Conservation (phyloP, 1,139 yeast species). For the Saccharomyces hybrid region DNA sequence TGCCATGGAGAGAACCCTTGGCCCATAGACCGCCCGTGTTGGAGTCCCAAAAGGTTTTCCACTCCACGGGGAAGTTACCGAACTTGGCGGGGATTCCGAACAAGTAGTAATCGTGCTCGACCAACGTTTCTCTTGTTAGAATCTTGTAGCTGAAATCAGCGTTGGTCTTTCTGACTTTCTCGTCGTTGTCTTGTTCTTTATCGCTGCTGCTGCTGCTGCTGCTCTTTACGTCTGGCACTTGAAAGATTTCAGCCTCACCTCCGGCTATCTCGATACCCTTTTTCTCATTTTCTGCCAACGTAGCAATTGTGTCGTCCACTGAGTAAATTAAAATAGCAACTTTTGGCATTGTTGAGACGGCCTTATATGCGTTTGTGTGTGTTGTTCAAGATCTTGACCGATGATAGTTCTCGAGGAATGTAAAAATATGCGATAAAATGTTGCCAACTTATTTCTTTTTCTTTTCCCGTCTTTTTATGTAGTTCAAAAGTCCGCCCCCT, state of each 20-base stretch:
- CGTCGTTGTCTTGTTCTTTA: conserved; percentile 24
- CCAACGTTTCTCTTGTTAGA: conserved; percentile 48
- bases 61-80: conserved; percentile 69
- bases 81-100: conserved; percentile 73
- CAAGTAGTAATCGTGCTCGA: conserved; percentile 57
- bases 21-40: conserved; percentile 70
- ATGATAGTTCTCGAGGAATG: background rate
- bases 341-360: conserved; percentile 8
- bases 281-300: conserved; percentile 53
- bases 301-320: conserved; percentile 61
- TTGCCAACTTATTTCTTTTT: background rate
- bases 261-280: conserved; percentile 63
- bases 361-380: background rate
- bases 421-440: background rate
- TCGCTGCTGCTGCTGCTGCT: conserved; percentile 42
- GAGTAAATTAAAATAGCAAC: conserved; percentile 59
- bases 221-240: conserved; percentile 56
- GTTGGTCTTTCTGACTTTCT: conserved; percentile 36
- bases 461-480: background rate
- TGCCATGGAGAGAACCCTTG: conserved; percentile 56
- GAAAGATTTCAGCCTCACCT: conserved; percentile 55
- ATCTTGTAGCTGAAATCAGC: conserved; percentile 40
- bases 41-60: conserved; percentile 65
- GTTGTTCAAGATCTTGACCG: background rate
- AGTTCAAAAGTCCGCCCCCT: background rate